phyloP scores from a whole-genome alignment of 768 basidiomycete genomes.

The Panaeolus cyanescens region DNA sequence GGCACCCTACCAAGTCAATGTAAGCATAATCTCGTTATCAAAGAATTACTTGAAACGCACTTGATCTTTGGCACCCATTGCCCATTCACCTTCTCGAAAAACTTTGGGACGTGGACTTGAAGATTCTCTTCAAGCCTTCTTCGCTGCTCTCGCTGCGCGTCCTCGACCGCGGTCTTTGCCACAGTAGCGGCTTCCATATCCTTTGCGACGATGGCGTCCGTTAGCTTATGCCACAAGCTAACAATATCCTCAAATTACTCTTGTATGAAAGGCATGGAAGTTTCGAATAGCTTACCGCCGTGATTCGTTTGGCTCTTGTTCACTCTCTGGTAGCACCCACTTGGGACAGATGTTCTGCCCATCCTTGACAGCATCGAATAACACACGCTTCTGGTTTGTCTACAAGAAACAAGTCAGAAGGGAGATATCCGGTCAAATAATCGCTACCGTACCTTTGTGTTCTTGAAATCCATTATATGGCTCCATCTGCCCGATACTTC shows the following conservation, averaged over 20 bases:
- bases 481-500: constrained; percentile 93
- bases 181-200: constrained; percentile 95
- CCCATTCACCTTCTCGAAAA: constrained; percentile 76
- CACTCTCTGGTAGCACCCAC: constrained; percentile 79
- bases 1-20: constrained; percentile 56
- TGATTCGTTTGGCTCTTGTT: constrained; percentile 92
- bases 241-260: background rate
- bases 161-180: constrained; percentile 90
- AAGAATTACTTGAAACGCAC: constrained; percentile 40
- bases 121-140: constrained; percentile 75
- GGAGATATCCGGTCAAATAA: background rate
- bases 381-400: constrained; percentile 67
- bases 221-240: constrained; percentile 83
- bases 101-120: constrained; percentile 69
- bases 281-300: constrained; percentile 53
- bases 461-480: constrained; percentile 84
- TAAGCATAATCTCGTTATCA: background rate
- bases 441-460: constrained; percentile 51
- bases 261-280: background rate
- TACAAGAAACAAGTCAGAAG: constrained; percentile 25
- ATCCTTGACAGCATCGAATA: constrained; percentile 85
- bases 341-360: constrained; percentile 77
- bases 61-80: constrained; percentile 82
- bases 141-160: constrained; percentile 84
- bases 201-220: constrained; percentile 78